A percentile compares a stretch with the other conserved stretches of the same genome.
Evolutionary conservation across 2,329 filamentous ascomycete species (phyloP).

Genomic region (Lachnellula willkommii): DNA sequence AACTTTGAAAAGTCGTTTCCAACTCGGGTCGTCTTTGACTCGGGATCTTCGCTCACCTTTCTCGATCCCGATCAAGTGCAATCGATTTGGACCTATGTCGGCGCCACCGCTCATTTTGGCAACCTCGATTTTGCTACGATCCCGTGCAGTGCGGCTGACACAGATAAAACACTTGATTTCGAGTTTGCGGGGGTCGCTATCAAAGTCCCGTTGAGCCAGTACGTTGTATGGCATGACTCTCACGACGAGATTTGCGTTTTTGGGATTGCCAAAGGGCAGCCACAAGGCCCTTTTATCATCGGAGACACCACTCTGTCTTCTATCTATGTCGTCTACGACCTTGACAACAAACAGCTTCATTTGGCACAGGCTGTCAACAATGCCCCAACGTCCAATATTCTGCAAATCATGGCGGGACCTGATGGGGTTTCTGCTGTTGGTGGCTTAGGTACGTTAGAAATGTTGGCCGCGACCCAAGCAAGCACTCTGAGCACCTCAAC

Average conservation of each 20-base stretch:
- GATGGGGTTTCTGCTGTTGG: conserved; percentile 38
- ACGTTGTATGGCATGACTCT: neutral
- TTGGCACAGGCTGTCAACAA: conserved; percentile 42
- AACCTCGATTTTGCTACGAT: neutral
- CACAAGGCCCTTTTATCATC: conserved; percentile 34
- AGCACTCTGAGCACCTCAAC: neutral
- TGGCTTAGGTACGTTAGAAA: neutral
- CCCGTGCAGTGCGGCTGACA: neutral
- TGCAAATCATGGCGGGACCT: conserved; percentile 44
- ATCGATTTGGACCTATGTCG: neutral
- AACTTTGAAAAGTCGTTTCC: neutral
- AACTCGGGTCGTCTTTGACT: neutral
- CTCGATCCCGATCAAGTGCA: neutral
- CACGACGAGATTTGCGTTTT: neutral
- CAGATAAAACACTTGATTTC: neutral
- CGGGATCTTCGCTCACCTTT: neutral
- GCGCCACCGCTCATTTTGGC: neutral
- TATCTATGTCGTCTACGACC: conserved; percentile 53
- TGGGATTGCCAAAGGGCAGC: neutral
- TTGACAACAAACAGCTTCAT: conserved; percentile 45
- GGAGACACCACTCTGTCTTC: conserved; percentile 55
- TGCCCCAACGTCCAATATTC: conserved; percentile 21
- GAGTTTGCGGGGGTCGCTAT: neutral
- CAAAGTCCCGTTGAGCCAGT: neutral
- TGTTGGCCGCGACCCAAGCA: neutral